Evolutionary conservation across 805 yeast genomes (phyloP), one percentile per base, ranked within the genome.

Genomic region (Ogataea nitratoaversa): DNA sequence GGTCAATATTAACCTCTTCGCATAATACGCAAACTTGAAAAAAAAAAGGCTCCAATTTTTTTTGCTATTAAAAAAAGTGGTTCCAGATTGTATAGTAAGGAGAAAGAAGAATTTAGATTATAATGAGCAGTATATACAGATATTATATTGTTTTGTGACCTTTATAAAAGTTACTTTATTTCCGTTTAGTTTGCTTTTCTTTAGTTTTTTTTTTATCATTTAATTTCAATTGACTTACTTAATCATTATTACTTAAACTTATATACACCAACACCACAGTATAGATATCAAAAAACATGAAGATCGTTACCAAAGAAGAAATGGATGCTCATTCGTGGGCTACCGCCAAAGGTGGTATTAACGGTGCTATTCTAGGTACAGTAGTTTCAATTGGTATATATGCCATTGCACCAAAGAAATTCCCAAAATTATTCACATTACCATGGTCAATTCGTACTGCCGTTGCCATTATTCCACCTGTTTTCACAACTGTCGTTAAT

Each of bases 391-490:
- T 66, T 13, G 78, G 78, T 12, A 59, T 80, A 36, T 76, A 71
- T 53, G 73, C 72, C 35, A 52, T 68, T 20, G 79, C 78, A 24
- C 75, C 74, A 7, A 65, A 64, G 44, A 62, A 62, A 42, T 75
- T 52, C 48, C 80, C 81, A 20, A 43, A 42, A 32, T 52, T 63
- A 8, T 64, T 74, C 51, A 63, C 57, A 25, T 50, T 75, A 48
- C 70, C 82, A n/a, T 78, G 72, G 70, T 68, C 78, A 12, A 66
- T 80, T 46, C 71, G 73, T 48, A 79, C 91, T 2, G 86, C 87
- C 6, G 60, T 80, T 38, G 76, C 76, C 50, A 75, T 82, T 41
- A 72, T 78, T 27, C 95, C 95, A 12, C 82, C 85, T 24, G 74
- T 83, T 2, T 63, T 79, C 31, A 50, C 72, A 20, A 72, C 80